Conservation (phyloP, 495 filamentous ascomycete species). For the Neurospora pannonica region DNA sequence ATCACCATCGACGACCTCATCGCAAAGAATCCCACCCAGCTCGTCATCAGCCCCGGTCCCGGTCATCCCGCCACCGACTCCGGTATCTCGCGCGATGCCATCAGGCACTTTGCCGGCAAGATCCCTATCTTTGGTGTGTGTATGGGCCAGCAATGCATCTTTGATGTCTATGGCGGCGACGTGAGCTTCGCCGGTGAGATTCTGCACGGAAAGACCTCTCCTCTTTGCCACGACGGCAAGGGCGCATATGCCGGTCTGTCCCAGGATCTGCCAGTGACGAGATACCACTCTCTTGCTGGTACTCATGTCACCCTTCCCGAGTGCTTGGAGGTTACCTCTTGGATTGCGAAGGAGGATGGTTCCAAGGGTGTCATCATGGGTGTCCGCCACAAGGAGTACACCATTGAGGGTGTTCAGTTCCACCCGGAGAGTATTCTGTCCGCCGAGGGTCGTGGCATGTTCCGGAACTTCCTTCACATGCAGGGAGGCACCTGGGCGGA, state of each 20-base stretch:
- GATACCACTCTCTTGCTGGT: slow-evolving; percentile 94
- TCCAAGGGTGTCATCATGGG: slow-evolving; percentile 88
- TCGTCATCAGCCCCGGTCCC: slow-evolving; percentile 90
- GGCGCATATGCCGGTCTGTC: slow-evolving; percentile 75
- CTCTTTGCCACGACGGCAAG: slow-evolving; percentile 75
- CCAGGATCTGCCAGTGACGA: slow-evolving; percentile 74
- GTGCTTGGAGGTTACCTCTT: slow-evolving; percentile 85
- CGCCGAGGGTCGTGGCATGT: slow-evolving; percentile 75
- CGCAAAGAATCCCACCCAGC: slow-evolving; percentile 73
- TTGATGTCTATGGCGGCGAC: slow-evolving; percentile 79
- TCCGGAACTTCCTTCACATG: slow-evolving; percentile 83
- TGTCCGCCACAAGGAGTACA: slow-evolving; percentile 80
- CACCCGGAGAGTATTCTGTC: slow-evolving; percentile 97
- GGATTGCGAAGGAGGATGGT: slow-evolving; percentile 57
- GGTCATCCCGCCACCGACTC: slow-evolving; percentile 87
- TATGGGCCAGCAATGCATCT: slow-evolving; percentile 98
- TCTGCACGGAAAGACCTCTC: slow-evolving; percentile 92
- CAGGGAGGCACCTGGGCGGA: slow-evolving; percentile 84
- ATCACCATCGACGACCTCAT: slow-evolving; percentile 77
- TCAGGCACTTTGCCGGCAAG: slow-evolving; percentile 87
- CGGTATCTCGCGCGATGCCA: slow-evolving; percentile 84
- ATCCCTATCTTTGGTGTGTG: slow-evolving; percentile 96
- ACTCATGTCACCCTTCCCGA: slow-evolving; percentile 82
- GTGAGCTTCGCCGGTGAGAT: slow-evolving; percentile 95
- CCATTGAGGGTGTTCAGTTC: slow-evolving; percentile 92